Base-by-base conservation (phyloP, 495 filamentous ascomycete species). In the Penicillium waksmanii region DNA sequence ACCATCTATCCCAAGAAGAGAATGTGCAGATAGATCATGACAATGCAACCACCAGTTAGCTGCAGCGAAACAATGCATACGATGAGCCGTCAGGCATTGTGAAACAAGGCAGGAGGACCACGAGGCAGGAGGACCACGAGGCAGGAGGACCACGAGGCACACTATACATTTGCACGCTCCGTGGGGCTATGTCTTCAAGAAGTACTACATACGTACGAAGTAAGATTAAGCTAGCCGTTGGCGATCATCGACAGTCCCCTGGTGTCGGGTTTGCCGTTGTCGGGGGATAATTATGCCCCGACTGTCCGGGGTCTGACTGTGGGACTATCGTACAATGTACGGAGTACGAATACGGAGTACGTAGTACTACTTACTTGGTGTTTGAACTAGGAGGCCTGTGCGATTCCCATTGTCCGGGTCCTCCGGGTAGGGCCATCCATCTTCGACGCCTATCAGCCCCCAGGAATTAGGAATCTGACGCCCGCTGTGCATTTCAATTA, bases 201-300 rank as follows among this genome's bases (percentile, higher is more conserved):
- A n/a, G 12, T 38, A 12, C 34, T 36, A 6, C 36, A 38, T 31
- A 40, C 11, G 36, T 15, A 40, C 9, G 44, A 44, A 17, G 12
- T 40, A 38, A 57, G 35, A 61, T 46, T 35, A 40, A 23, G 47
- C 18, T 57, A 36, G 23, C 51, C 50, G 50, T 48, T 51, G 44
- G 23, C 27, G 54, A 61, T 58, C 51, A 54, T 36, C 19, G 6
- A 36, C 11, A 2, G 36, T 13, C 42, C 42, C 42, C 1, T 17
- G 42, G n/a, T 44, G 15, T 19, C 7, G 42, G 42, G 42, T 17
- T 18, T 13, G 17, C 42, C 33, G 50, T 13, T 25, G 31, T 52
- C 34, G 50, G n/a, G 15, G 2, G 9, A 10, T 52, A 18, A 18
- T n/a, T 17, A 44, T 44, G n/a, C 9, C n/a, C 42, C 42, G 42